phyloP scores from a whole-genome alignment of 1,284 basidiomycete species.

The Coriolopsis trogii region DNA sequence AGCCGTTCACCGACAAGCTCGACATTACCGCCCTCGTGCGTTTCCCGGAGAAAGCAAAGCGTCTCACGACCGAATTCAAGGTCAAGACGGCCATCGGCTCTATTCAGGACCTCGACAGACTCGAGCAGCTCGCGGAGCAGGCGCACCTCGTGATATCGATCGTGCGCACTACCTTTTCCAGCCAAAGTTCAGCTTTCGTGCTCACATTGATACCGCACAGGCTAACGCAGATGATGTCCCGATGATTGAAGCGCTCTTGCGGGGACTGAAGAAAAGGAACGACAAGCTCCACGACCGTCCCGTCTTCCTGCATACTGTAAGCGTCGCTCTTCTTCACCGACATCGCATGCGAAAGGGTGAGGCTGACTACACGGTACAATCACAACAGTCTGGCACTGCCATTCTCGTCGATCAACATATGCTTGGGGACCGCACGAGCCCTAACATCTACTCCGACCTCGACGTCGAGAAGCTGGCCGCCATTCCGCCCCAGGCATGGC shows the following conservation, averaged over 20 bases:
- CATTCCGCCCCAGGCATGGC: slow-evolving; percentile 33
- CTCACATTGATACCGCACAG: slow-evolving; percentile 23
- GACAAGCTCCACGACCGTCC: slow-evolving; percentile 42
- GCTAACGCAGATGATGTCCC: slow-evolving; percentile 44
- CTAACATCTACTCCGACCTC: slow-evolving; percentile 39
- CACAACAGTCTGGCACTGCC: slow-evolving; percentile 47
- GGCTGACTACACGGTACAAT: no score
- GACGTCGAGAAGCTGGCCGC: slow-evolving; percentile 37
- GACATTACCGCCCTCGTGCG: slow-evolving; percentile 25
- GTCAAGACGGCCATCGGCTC: slow-evolving; percentile 28
- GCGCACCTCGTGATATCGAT: slow-evolving; percentile 25
- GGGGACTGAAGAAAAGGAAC: slow-evolving; percentile 46
- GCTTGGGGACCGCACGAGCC: slow-evolving; percentile 31
- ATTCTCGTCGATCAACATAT: slow-evolving; percentile 33
- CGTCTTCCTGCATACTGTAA: slow-evolving; percentile 53
- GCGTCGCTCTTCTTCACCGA: slow-evolving; percentile 16
- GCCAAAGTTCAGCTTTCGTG: slow-evolving; percentile 35
- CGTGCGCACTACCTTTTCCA: slow-evolving; percentile 21
- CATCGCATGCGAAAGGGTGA: no score
- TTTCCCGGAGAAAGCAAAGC: slow-evolving; percentile 20
- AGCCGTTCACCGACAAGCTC: slow-evolving; percentile 7
- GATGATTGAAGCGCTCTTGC: slow-evolving; percentile 44
- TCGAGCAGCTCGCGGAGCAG: slow-evolving; percentile 15
- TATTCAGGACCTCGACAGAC: slow-evolving; percentile 17
- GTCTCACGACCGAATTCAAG: slow-evolving; percentile 23